These are phyloP conservation scores for Mucor racemosus DNA, from an alignment of 371 early-diverging fungal species.

Conservation along the genomic window DNA sequence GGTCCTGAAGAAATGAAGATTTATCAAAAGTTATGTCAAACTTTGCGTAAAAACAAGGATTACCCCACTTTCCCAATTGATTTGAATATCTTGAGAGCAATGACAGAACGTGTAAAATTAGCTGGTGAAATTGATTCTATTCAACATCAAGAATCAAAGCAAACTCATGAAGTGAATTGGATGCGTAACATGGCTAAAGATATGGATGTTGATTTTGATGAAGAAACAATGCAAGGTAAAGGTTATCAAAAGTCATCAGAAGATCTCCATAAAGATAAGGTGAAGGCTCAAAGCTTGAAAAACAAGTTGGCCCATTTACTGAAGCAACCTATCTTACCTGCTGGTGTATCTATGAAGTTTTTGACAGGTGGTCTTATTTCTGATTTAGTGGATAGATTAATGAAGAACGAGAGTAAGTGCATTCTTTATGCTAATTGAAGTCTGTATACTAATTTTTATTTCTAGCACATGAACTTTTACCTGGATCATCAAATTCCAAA, in stretches of 20 bases:
- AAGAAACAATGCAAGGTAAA: slow-evolving; percentile 61
- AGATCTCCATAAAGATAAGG: slow-evolving; percentile 33
- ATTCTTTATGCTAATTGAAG: neutral
- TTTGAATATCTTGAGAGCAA: slow-evolving; percentile 57
- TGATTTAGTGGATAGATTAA: slow-evolving; percentile 67
- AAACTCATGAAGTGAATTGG: slow-evolving; percentile 80
- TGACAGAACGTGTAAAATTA: slow-evolving; percentile 74
- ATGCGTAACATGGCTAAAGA: slow-evolving; percentile 84
- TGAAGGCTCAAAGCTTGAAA: slow-evolving; percentile 61
- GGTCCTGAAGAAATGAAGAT: slow-evolving; percentile 83
- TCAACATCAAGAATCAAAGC: slow-evolving; percentile 77
- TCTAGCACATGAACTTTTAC: slow-evolving; percentile 43
- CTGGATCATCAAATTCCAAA: slow-evolving; percentile 42
- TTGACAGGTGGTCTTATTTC: slow-evolving; percentile 72
- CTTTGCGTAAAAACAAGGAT: slow-evolving; percentile 69
- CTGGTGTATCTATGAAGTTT: slow-evolving; percentile 74
- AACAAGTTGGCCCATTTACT: slow-evolving; percentile 64
- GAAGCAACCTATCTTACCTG: slow-evolving; percentile 70
- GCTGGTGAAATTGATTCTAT: slow-evolving; percentile 82
- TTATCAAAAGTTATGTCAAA: slow-evolving; percentile 79
- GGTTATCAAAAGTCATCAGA: slow-evolving; percentile 34
- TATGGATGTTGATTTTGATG: slow-evolving; percentile 83
- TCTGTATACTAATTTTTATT: neutral
- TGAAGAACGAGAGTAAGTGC: slow-evolving; percentile 40
- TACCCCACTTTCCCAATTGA: slow-evolving; percentile 78